Conservation (phyloP, 495 filamentous ascomycete species). For the Pseudoneurospora amorphoporcata region DNA sequence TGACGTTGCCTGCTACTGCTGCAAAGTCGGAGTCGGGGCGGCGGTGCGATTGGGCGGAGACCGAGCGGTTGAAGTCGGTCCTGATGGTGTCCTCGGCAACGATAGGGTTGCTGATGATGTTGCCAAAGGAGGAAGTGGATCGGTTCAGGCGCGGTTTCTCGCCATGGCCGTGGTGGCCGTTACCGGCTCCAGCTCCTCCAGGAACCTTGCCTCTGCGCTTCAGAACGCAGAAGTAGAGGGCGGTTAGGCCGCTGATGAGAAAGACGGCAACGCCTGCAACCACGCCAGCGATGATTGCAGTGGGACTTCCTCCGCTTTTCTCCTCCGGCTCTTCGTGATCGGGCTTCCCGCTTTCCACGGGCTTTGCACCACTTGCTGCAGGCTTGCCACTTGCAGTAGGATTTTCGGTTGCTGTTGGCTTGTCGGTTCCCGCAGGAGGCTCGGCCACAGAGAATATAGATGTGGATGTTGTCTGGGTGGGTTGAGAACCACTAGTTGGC, state of each 20-base stretch:
- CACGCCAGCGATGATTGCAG: conserved; percentile 14
- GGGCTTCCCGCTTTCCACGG: neutral
- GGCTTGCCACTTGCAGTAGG: neutral
- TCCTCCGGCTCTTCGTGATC: neutral
- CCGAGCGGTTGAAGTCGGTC: conserved; percentile 26
- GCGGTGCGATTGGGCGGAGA: neutral
- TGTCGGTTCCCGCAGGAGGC: neutral
- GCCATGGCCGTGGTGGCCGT: conserved; percentile 21
- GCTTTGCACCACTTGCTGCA: neutral
- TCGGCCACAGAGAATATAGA: neutral
- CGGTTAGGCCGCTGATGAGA: conserved; percentile 21
- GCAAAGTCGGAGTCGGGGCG: neutral
- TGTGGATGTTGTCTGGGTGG: neutral
- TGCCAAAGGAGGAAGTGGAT: conserved; percentile 36
- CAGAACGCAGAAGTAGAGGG: conserved; percentile 19
- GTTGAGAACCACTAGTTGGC: neutral
- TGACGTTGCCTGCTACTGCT: conserved; percentile 4
- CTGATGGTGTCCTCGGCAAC: conserved; percentile 23
- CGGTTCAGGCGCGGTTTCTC: conserved; percentile 9
- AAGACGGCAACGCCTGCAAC: conserved; percentile 13
- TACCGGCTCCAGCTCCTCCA: neutral
- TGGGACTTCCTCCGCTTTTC: conserved; percentile 7
- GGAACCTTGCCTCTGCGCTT: conserved; percentile 9
- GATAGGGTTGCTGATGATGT: conserved; percentile 35
- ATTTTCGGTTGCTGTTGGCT: neutral